A percentile compares a stretch with the other conserved stretches of the same genome.
These are phyloP conservation scores for Podospora pseudocomata DNA, from an alignment of 495 filamentous ascomycete genomes.

Conservation along the genomic window DNA sequence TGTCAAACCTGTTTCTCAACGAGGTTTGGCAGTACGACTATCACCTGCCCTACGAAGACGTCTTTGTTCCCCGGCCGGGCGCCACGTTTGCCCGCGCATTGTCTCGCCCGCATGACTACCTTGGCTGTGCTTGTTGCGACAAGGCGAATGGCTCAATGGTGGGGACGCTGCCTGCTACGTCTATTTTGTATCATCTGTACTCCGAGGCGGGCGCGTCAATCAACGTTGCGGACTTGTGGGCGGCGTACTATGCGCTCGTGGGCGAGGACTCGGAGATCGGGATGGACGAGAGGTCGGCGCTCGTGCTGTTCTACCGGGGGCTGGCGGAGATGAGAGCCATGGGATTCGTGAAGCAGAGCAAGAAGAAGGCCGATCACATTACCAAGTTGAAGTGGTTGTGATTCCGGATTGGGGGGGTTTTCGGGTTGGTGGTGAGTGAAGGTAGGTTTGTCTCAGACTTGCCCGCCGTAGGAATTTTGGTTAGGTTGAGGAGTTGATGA, in stretches of 20 bases:
- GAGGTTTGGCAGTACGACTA: constrained; percentile 85
- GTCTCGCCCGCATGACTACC: constrained; percentile 77
- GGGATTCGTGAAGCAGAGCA: constrained; percentile 83
- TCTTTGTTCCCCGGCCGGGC: constrained; percentile 75
- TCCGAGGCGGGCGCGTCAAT: constrained; percentile 83
- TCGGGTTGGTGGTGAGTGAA: neutral
- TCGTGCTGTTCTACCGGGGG: constrained; percentile 75
- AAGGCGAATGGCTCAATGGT: constrained; percentile 46
- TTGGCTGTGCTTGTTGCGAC: constrained; percentile 68
- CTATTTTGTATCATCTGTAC: constrained; percentile 87
- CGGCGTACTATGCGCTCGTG: constrained; percentile 75
- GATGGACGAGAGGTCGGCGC: constrained; percentile 49
- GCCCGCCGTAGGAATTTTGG: constrained; percentile 9
- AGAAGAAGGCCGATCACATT: constrained; percentile 87
- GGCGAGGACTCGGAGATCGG: constrained; percentile 52
- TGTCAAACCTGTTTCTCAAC: constrained; percentile 64
- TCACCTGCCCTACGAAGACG: constrained; percentile 71
- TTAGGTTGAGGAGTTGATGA: neutral
- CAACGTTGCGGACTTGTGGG: constrained; percentile 87
- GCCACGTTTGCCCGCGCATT: constrained; percentile 78
- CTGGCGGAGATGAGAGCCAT: constrained; percentile 79
- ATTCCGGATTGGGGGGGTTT: constrained; percentile 13
- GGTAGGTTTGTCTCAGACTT: neutral
- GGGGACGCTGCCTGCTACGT: constrained; percentile 67
- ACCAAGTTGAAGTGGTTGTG: constrained; percentile 63